Evolutionary conservation across 805 yeast genomes (phyloP), one percentile per base, ranked within the genome.

Genomic region (Wickerhamiella kazuoi): DNA sequence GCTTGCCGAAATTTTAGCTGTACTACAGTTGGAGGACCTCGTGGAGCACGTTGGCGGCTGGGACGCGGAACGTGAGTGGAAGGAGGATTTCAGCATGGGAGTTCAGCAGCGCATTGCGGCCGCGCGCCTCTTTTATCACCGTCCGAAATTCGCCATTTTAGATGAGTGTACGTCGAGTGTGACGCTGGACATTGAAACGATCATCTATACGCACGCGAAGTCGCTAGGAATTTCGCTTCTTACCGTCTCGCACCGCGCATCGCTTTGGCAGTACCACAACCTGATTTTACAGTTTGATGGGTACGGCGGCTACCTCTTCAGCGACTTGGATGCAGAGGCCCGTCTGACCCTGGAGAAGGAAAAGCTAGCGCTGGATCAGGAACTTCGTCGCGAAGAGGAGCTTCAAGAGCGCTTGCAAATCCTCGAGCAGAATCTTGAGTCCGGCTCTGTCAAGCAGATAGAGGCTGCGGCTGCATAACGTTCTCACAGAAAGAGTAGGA

Each of bases 81-180:
- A 79, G 8, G 94, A 83, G 48, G 81, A 84, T 48, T 64, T 86
- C 44, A 78, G 93, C 2, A 75, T 77, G 46, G 96, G 97, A 21
- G 93, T 86, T 19, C 95, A 86, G 57, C 96, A 86, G 56, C 65
- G 94, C 49, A 66, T 86, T 46, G 95, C 95, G 13, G 77, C 87
- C 79, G 94, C 93, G 2, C 69, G 96, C 51, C 66, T 86, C 58
- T 86, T 80, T 54, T 86, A 84, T 54, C 95, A 86, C 57, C 69
- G 70, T 50, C 97, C 97, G 2, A 79, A 74, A 56, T 86, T 84
- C 65, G 97, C 97, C 0, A 94, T 86, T 20, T 64, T 86, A 46
- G 97, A 86, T 60, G 97, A 86, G 62, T 86, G 95, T 58, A 86
- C 97, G 1, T 82, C 94, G 3, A 87, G 94, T 1, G 93, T 86